Evolutionary conservation across 1,284 basidiomycete genomes (phyloP).

Genomic region (Boletellus sp.): DNA sequence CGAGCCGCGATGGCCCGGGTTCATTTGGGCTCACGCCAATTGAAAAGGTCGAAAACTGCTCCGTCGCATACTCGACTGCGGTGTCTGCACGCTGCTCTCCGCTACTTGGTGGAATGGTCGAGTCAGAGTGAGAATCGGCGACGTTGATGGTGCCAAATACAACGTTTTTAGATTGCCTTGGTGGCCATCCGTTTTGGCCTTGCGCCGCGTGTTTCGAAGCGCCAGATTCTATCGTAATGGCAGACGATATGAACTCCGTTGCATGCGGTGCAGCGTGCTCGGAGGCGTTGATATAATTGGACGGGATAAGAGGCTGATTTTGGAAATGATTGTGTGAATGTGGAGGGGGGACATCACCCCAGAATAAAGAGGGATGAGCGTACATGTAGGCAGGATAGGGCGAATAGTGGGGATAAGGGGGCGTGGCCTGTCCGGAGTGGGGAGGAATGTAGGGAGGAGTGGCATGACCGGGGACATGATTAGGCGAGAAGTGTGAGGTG

Average conservation of each 20-base stretch:
- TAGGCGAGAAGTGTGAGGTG: constrained; percentile 21
- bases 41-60: constrained; percentile 39
- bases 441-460: constrained; percentile 27
- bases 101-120: background rate
- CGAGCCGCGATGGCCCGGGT: constrained; percentile 35
- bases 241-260: constrained; percentile 16
- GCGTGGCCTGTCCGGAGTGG: constrained; percentile 29
- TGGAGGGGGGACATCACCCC: constrained; percentile 19
- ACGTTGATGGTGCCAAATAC: constrained; percentile 53
- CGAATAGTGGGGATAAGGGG: constrained; percentile 32
- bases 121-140: constrained; percentile 16
- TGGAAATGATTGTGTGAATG: constrained; percentile 19
- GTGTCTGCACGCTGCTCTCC: constrained; percentile 22
- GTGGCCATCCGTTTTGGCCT: constrained; percentile 9
- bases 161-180: constrained; percentile 17
- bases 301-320: constrained; percentile 14
- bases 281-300: constrained; percentile 12
- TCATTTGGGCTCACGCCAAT: constrained; percentile 47
- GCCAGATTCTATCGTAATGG: constrained; percentile 14
- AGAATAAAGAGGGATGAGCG: constrained; percentile 22
- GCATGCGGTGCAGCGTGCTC: constrained; percentile 12
- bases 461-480: constrained; percentile 25
- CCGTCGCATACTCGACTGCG: constrained; percentile 21
- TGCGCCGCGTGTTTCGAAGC: constrained; percentile 6
- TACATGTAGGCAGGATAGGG: constrained; percentile 34